Conservation (phyloP, 768 basidiomycete genomes). For the Scleroderma citrinum region DNA sequence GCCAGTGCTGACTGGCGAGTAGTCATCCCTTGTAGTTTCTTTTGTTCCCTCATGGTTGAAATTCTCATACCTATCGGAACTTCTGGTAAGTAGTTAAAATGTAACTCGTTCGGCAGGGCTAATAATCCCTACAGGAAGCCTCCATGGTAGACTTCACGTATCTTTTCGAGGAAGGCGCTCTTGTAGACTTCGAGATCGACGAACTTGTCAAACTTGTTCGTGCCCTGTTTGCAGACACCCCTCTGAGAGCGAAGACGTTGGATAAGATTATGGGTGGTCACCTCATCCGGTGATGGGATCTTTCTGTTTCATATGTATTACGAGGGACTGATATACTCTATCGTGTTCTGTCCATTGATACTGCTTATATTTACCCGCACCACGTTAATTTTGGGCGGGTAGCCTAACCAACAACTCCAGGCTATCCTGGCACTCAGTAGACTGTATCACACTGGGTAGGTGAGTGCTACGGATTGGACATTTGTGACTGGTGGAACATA, state of each 20-base stretch:
- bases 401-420: no score
- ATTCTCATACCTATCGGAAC: slow-evolving; percentile 88
- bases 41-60: slow-evolving; percentile 95
- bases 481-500: no score
- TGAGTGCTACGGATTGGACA: no score
- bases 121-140: slow-evolving; percentile 57
- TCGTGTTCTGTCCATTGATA: not conserved
- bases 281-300: slow-evolving; percentile 28
- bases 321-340: no score
- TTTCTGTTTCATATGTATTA: not conserved
- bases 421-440: no score
- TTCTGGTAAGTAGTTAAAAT: slow-evolving; percentile 55
- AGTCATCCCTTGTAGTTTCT: slow-evolving; percentile 72
- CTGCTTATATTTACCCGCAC: no score
- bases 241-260: slow-evolving; percentile 74
- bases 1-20: slow-evolving; percentile 1
- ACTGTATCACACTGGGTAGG: no score
- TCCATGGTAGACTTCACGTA: slow-evolving; percentile 90
- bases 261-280: slow-evolving; percentile 65
- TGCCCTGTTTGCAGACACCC: slow-evolving; percentile 86
- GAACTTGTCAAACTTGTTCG: slow-evolving; percentile 78
- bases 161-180: slow-evolving; percentile 82
- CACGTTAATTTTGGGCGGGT: no score
- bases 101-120: not conserved
- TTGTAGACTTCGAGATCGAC: slow-evolving; percentile 84